phyloP scores from a whole-genome alignment of 23 red algal species.

The Agarophyton chilense region DNA sequence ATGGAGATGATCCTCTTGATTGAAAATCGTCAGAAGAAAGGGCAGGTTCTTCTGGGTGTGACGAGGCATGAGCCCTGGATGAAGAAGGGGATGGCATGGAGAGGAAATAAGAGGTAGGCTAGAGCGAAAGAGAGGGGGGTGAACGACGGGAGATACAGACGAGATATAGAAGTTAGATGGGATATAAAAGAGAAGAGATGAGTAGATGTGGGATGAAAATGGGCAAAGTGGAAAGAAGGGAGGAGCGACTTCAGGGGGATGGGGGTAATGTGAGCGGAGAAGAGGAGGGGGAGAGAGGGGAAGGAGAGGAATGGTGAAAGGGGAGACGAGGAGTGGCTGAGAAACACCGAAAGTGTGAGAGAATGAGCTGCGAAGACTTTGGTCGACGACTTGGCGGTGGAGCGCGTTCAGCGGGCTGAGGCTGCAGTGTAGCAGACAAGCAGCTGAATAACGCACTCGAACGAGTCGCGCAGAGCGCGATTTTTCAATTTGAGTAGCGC shows the following conservation, averaged over 20 bases:
- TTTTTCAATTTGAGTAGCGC: slow-evolving; percentile 26
- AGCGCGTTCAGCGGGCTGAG: slow-evolving; percentile 26
- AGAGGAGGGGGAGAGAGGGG: background rate
- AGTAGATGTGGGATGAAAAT: background rate
- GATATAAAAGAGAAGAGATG: slow-evolving; percentile 28
- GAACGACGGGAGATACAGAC: slow-evolving; percentile 7
- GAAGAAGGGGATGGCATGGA: background rate
- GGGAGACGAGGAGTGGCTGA: background rate
- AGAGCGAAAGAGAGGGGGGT: background rate
- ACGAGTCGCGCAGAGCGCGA: background rate
- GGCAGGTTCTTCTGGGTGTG: background rate
- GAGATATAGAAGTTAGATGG: slow-evolving; percentile 44
- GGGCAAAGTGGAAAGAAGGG: background rate
- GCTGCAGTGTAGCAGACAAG: slow-evolving; percentile 26
- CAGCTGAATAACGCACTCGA: slow-evolving; percentile 21
- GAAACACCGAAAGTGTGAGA: background rate
- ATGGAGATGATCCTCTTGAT: slow-evolving; percentile 6
- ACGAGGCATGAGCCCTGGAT: background rate
- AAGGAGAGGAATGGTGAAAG: background rate
- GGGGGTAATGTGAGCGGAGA: background rate
- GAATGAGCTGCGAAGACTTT: slow-evolving; percentile 32
- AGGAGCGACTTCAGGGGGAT: background rate
- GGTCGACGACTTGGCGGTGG: slow-evolving; percentile 28
- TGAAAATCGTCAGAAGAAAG: slow-evolving; percentile 13
- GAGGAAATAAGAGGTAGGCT: background rate